These are phyloP conservation scores for Chalciporus piperatus DNA, from an alignment of 768 basidiomycete species.

Conservation along the genomic window DNA sequence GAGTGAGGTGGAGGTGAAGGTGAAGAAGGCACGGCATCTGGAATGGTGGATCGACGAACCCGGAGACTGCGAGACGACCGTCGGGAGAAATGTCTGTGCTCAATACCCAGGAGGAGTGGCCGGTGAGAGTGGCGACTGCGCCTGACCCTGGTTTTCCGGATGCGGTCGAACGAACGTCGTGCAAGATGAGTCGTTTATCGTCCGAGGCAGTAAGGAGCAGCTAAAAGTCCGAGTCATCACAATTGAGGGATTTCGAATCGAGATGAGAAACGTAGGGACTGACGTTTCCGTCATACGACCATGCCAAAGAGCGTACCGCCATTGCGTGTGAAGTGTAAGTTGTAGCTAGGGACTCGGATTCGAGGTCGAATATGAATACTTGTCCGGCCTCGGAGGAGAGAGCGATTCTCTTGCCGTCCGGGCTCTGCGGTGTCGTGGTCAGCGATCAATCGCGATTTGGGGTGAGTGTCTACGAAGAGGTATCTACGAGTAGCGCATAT, in stretches of 20 bases:
- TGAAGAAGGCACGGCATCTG: background rate
- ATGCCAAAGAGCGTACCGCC: constrained; percentile 81
- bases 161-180: constrained; percentile 77
- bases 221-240: constrained; percentile 38
- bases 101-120: constrained; percentile 91
- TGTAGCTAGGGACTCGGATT: constrained; percentile 57
- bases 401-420: constrained; percentile 80
- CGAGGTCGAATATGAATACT: constrained; percentile 81
- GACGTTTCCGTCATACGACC: constrained; percentile 89
- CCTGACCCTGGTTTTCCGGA: constrained; percentile 62
- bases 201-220: constrained; percentile 88
- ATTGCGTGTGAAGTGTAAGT: constrained; percentile 89
- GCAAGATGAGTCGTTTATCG: constrained; percentile 86
- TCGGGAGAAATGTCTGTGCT: constrained; percentile 81
- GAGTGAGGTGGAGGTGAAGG: background rate
- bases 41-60: constrained; percentile 45
- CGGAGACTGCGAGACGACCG: constrained; percentile 73
- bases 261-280: constrained; percentile 20
- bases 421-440: constrained; percentile 54
- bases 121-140: constrained; percentile 80
- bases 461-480: background rate
- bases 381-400: constrained; percentile 86
- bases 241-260: background rate
- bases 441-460: background rate
- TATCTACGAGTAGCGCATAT: constrained; percentile 1